Base-by-base conservation (phyloP, 2,329 filamentous ascomycete genomes). In the Truncatella angustata region DNA sequence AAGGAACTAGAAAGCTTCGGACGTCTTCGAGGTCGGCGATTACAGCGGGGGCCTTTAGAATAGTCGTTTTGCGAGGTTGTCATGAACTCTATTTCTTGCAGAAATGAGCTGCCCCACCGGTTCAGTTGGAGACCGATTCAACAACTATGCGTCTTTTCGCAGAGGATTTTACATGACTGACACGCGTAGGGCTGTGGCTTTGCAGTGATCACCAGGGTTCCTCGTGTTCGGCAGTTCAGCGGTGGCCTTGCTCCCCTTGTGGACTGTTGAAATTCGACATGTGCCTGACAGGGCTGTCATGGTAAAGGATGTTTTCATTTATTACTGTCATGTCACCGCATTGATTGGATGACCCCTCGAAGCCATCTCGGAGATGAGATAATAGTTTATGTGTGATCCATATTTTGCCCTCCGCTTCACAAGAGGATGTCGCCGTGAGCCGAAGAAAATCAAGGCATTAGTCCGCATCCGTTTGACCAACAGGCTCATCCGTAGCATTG, bases 31-130 rank as follows among this genome's bases (percentile, higher is more conserved):
- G 16, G 24, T 43, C 40, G 40, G 4, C 40, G 40, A 44, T 24
- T 10, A 16, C 20, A 44, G 23, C 40, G 40, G 40, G 40, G 14
- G 21, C n/a, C 23, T 44, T 43, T 23, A 21, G n/a, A 28, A 9
- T n/a, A 44, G 21, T 24, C 5, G 5, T 30, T 10, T 16, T 24
- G 28, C 28, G 24, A 44, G 21, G 40, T 44, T 44, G 16, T 28
- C 12, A 12, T 44, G 40, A 44, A 44, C 40, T 44, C 40, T 44
- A 44, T 44, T 23, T n/a, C n/a, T n/a, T n/a, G n/a, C n/a, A n/a
- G n/a, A n/a, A n/a, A n/a, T n/a, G n/a, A n/a, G n/a, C n/a, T n/a
- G n/a, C n/a, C n/a, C n/a, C n/a, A 32, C 28, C 28, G 28, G 28
- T 32, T 9, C 28, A 14, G 28, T 14, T 32, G 28, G 14, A 32